Evolutionary conservation across 2,329 filamentous ascomycete species (phyloP), one percentile per base, ranked within the genome.

Genomic region (Diaporthe citriasiana): DNA sequence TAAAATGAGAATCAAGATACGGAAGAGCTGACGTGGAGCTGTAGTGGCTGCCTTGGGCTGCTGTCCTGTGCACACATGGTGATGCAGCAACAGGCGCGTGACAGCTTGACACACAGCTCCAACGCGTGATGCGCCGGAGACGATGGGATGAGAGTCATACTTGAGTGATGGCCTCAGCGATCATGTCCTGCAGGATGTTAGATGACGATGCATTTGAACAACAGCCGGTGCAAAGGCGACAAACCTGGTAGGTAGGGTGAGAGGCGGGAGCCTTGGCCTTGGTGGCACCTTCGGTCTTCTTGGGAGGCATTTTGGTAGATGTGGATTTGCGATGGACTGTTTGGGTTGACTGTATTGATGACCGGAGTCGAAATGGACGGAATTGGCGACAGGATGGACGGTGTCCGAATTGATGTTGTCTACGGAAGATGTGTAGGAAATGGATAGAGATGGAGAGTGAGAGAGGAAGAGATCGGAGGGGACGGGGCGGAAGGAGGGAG

Each of bases 181-280:
- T 91, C 89, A 91, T 91, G 80, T 90, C 89, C 89, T 91, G 75
- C 47, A 76, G 47, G 3, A 4, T 42, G 80, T 88, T 82, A 87
- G 85, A 77, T 78, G 63, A 68, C 73, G 73, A 73, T 73, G 57
- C 65, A 65, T 75, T 42, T 79, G 56, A 65, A 45, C 68, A 75
- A 77, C 75, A 75, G 25, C 77, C 42, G 70, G 66, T 59, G 74
- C 40, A 2, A 27, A 73, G 47, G 75, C 38, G 78, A 83, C 88
- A 79, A 82, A 91, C 89, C 87, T 91, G 89, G 83, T 91, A 91
- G 77, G 87, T 88, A 80, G 85, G 87, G 79, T 90, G 89, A 77
- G 84, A 81, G 78, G 82, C 79, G 75, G 81, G 78, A 17, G 80
- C 35, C 84, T 89, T 87, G 83, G 88, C 81, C 84, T 87, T 85